These are phyloP conservation scores for Teunomyces funiuensis DNA, from an alignment of 805 yeast genomes.

Conservation along the genomic window DNA sequence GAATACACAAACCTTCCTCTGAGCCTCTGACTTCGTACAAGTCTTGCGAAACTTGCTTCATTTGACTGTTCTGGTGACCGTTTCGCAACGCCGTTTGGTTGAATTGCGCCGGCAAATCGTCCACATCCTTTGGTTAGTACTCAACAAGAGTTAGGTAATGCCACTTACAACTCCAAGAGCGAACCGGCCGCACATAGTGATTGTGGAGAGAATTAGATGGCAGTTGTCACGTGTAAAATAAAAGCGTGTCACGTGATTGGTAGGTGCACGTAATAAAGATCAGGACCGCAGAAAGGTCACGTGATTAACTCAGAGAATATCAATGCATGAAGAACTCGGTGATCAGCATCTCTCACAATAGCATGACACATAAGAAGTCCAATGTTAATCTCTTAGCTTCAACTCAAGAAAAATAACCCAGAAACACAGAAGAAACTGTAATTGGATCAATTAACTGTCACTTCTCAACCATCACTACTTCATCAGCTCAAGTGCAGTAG, in stretches of 20 bases:
- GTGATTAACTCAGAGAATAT: too few relatives aligned
- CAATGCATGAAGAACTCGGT: too few relatives aligned
- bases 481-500: too few relatives aligned
- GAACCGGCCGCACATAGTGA: constrained; percentile 63
- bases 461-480: too few relatives aligned
- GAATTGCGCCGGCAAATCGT: constrained; percentile 30
- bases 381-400: too few relatives aligned
- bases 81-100: constrained; percentile 18
- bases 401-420: too few relatives aligned
- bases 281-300: too few relatives aligned
- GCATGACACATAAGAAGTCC: too few relatives aligned
- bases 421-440: too few relatives aligned
- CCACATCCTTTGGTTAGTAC: constrained; percentile 18
- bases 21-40: constrained; percentile 10
- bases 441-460: too few relatives aligned
- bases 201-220: background rate
- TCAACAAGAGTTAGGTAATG: background rate
- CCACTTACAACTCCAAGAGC: constrained; percentile 46
- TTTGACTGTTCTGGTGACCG: background rate
- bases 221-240: background rate
- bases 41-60: constrained; percentile 1
- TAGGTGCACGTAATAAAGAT: too few relatives aligned
- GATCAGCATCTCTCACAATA: too few relatives aligned
- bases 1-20: constrained; percentile 2
- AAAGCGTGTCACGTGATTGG: background rate